Base-by-base conservation (phyloP, 1,284 basidiomycete genomes). In the Sphagnurus paluster region DNA sequence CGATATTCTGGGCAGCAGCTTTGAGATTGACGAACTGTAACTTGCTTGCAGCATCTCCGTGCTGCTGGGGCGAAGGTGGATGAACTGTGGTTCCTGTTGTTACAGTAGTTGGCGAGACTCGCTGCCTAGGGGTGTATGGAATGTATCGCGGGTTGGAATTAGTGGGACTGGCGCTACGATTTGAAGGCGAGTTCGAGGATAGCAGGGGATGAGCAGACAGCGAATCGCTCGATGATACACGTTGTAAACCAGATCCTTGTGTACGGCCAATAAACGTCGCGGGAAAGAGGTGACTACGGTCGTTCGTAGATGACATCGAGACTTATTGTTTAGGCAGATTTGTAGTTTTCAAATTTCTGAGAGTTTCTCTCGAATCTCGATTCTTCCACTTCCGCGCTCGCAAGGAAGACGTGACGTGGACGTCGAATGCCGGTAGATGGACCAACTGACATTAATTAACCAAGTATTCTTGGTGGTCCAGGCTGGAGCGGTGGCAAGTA, bases 11-110 rank as follows among this genome's bases (percentile, higher is more conserved):
- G 1, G 83, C 86, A 2, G 84, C 84, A 1, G 89, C 82, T 66
- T 90, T 93, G 48, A 94, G 70, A 58, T 84, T 87, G 68, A 90
- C 85, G 14, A 90, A 67, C 61, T 93, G 89, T 5, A 91, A 65
- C 58, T 81, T 82, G 52, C 74, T 80, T 7, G 83, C 79, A 3
- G 82, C 84, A 59, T 80, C 79, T 17, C 77, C 78, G 42, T 70
- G 70, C 30, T 67, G 67, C 41, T 75, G 73, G 25, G 65, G 68
- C 9, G 68, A 64, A 26, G 71, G 54, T 19, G 70, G 67, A 48
- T 71, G 67, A n/a, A 68, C 64, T 21, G 64, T 69, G n/a, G 69
- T 69, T 36, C 68, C 66, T 14, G 72, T 80, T 4, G 80, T 77
- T 6, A 77, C 74, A 4, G 79, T 66, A 6, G 77, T 71, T 1